phyloP scores from a whole-genome alignment of 352 stramenopile species.

The Globisporangium cylindrosporum region DNA sequence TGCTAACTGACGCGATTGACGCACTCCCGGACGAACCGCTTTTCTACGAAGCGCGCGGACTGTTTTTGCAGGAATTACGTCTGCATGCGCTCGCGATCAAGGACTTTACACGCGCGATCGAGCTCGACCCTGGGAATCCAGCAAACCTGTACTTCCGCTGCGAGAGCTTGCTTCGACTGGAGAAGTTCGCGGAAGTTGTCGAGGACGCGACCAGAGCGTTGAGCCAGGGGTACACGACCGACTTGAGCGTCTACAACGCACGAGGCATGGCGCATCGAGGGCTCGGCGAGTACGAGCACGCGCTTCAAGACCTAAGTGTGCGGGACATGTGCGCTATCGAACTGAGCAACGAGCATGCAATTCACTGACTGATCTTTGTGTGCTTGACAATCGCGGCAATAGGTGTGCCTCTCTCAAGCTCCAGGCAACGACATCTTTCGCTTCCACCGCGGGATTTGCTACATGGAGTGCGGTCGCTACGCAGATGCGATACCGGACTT shows the following conservation, averaged over 20 bases:
- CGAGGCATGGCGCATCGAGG: conserved; percentile 55
- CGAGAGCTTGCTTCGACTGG: conserved; percentile 46
- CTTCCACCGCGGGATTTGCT: conserved; percentile 62
- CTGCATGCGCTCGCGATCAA: conserved; percentile 47
- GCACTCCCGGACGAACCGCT: conserved; percentile 47
- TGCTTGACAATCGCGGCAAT: not conserved
- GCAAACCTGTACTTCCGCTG: conserved; percentile 39
- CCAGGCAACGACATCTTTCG: conserved; percentile 59
- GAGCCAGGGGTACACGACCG: conserved; percentile 21
- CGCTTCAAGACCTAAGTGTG: conserved; percentile 60
- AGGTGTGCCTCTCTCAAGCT: conserved; percentile 38
- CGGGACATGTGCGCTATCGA: not conserved
- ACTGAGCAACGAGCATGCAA: no score
- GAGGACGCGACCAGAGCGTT: conserved; percentile 38
- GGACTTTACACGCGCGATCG: conserved; percentile 41
- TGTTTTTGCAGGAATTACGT: conserved; percentile 59
- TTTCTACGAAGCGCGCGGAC: conserved; percentile 52
- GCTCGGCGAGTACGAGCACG: conserved; percentile 52
- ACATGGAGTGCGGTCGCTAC: conserved; percentile 52
- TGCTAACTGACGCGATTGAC: conserved; percentile 58
- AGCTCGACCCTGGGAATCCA: conserved; percentile 15
- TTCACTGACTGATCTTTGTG: not conserved
- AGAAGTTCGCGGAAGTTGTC: conserved; percentile 38
- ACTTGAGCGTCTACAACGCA: conserved; percentile 48
- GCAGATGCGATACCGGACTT: conserved; percentile 51